Conservation (phyloP, 495 filamentous ascomycete species). For the Hypoxylon cercidicola region DNA sequence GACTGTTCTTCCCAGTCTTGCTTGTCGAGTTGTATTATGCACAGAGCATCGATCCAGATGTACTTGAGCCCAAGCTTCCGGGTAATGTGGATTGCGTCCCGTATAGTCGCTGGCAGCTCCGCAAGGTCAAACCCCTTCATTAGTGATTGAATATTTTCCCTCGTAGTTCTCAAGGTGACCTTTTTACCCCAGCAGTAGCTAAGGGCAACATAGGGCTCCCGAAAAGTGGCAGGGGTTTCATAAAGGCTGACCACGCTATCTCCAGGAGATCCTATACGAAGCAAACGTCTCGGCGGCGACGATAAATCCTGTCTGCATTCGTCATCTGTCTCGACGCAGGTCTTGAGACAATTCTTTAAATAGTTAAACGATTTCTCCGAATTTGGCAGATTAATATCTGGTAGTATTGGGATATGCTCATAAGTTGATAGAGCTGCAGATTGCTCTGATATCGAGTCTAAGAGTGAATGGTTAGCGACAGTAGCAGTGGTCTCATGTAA, state of each 20-base stretch:
- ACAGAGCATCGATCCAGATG: constrained; percentile 44
- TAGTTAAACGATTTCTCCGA: constrained; percentile 16
- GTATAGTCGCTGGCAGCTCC: constrained; percentile 40
- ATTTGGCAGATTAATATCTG: constrained; percentile 6
- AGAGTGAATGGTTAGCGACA: neutral
- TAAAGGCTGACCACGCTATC: neutral
- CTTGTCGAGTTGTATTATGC: constrained; percentile 40
- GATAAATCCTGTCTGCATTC: constrained; percentile 3
- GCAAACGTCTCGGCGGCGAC: constrained; percentile 10
- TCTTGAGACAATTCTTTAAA: constrained; percentile 9
- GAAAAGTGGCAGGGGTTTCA: constrained; percentile 8
- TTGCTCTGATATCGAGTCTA: neutral
- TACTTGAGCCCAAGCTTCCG: constrained; percentile 30
- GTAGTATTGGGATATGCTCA: constrained; percentile 3
- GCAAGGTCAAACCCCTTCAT: constrained; percentile 18
- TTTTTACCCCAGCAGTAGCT: constrained; percentile 20
- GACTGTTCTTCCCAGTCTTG: constrained; percentile 41
- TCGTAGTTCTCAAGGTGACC: neutral
- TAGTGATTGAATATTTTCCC: constrained; percentile 1
- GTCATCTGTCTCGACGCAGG: constrained; percentile 8
- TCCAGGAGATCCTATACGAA: neutral
- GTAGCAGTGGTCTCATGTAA: neutral
- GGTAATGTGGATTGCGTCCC: constrained; percentile 41
- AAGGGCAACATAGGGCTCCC: constrained; percentile 13
- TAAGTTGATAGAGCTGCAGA: neutral